Conservation (phyloP, 495 filamentous ascomycete genomes). For the Penicillium cosmopolitanum region DNA sequence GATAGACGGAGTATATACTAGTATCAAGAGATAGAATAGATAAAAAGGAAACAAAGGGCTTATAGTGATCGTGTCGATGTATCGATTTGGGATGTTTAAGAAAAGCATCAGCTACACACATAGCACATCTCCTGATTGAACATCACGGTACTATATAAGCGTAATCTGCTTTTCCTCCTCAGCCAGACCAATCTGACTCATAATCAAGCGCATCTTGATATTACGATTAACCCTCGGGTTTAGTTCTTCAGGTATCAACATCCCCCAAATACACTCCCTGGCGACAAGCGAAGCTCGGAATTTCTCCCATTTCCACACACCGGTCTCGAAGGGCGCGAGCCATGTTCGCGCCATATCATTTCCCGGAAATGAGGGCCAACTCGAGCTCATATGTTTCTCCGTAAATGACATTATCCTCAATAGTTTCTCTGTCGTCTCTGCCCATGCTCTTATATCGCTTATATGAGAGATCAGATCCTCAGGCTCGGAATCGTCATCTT, state of each 20-base stretch:
- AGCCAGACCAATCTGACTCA: neutral
- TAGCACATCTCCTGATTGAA: neutral
- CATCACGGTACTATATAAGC: neutral
- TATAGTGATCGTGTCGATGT: too few species aligned
- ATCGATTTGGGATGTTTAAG: too few species aligned
- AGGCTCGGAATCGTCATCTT: neutral
- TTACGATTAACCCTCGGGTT: neutral
- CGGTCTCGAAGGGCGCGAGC: slow-evolving; percentile 1
- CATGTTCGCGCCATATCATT: neutral
- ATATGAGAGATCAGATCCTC: neutral
- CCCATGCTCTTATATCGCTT: neutral
- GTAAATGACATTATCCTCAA: neutral
- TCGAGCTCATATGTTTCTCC: neutral
- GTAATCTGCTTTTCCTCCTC: neutral
- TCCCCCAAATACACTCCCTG: neutral
- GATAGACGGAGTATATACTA: too few species aligned
- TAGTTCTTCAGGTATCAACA: neutral
- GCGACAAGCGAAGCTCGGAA: neutral
- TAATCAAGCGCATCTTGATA: neutral
- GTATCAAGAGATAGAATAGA: too few species aligned
- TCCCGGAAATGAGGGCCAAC: neutral
- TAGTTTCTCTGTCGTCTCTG: neutral
- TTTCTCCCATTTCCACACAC: slow-evolving; percentile 1
- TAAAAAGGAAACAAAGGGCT: too few species aligned
- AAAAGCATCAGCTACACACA: too few species aligned